Evolutionary conservation across 192 early-diverging fungal species (phyloP).

Genomic region (Backusella tarrabulga): DNA sequence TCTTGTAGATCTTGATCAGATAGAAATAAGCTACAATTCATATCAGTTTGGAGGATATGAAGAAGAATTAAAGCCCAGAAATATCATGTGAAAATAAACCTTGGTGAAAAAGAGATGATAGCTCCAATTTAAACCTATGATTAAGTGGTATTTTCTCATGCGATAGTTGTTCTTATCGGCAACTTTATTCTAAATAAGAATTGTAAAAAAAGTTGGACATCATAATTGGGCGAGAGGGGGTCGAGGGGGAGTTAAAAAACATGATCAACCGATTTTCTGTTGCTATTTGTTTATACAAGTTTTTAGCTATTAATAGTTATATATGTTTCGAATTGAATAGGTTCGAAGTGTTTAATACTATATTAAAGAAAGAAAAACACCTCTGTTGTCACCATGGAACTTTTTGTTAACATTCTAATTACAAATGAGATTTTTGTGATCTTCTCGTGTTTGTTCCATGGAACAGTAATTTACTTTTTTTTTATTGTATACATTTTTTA

Average conservation of each 20-base stretch:
- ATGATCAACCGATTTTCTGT: neutral
- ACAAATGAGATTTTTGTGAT: neutral
- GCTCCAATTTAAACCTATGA: neutral
- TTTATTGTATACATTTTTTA: neutral
- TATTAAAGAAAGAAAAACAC: neutral
- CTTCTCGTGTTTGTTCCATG: neutral
- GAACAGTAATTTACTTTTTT: neutral
- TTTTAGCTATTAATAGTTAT: neutral
- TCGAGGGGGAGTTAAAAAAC: neutral
- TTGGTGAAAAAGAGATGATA: neutral
- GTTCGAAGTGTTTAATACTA: neutral
- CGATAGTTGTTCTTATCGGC: neutral
- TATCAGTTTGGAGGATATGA: neutral
- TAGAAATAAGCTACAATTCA: neutral
- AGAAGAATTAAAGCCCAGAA: neutral
- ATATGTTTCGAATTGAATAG: neutral
- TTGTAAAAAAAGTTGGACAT: neutral
- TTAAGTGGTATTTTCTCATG: neutral
- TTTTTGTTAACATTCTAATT: neutral
- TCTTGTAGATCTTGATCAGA: neutral
- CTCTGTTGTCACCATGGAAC: neutral
- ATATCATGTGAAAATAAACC: neutral
- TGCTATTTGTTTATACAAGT: neutral
- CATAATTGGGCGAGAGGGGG: neutral
- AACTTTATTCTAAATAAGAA: neutral